Evolutionary conservation across 2,329 filamentous ascomycete species (phyloP), one percentile per base, ranked within the genome.

Genomic region (Fusarium gaditjirri): DNA sequence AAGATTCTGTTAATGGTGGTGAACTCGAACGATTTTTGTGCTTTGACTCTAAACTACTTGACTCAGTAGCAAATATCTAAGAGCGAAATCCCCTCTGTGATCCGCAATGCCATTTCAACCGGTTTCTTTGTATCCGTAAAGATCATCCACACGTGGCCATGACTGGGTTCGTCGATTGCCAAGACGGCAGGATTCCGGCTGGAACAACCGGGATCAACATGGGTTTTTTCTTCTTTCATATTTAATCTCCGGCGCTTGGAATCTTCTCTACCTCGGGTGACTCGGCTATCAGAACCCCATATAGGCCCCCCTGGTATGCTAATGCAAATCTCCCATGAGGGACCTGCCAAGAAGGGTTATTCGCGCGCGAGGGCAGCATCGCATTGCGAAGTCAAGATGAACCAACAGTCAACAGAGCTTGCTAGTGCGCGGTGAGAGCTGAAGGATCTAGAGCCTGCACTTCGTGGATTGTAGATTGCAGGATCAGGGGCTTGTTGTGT

Each of bases 171-270:
- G 39, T 44, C n/a, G n/a, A 53, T 29, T 35, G 44, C 43, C 55
- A 53, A 39, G 42, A 4, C 35, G 35, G n/a, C 19, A 6, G 27
- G 44, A 41, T 35, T 38, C 21, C 39, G 35, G 33, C 46, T 50
- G 57, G 44, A 53, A 33, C 33, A 44, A 31, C 27, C 35, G 35
- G 19, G 25, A 53, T 27, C 49, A 27, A 27, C 33, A 53, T 38
- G 49, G 27, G 35, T 0, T 21, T 29, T 50, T 61, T 27, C 60
- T 41, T 31, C n/a, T 50, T 61, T 50, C 23, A 50, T 60, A 11
- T 38, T 19, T 64, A 61, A 64, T 64, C 61, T 64, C 61, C 57
- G 61, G 29, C 61, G 39, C 58, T 54, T 62, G 57, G 25, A 27
- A 53, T 13, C 23, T 5, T 29, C 36, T 29, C 25, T 57, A 33